phyloP scores from a whole-genome alignment of 2,329 filamentous ascomycete species.

The Cercospora sp. region DNA sequence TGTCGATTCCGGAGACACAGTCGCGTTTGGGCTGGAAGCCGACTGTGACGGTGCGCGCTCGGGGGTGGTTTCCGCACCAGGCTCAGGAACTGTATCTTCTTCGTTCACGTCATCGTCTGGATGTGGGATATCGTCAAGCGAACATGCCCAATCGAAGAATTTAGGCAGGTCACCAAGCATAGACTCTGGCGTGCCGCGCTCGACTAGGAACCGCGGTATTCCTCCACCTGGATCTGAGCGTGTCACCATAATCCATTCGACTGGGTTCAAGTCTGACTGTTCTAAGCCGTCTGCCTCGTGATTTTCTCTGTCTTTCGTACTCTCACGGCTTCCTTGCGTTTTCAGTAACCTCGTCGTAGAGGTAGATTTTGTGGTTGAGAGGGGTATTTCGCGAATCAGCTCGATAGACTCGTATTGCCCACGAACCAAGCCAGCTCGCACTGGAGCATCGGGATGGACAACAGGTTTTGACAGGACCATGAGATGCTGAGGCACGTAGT shows the following conservation, averaged over 20 bases:
- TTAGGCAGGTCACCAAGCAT: slow-evolving; percentile 78
- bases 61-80: background rate
- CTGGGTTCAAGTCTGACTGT: slow-evolving; percentile 60
- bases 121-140: slow-evolving; percentile 46
- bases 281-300: slow-evolving; percentile 33
- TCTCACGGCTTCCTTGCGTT: slow-evolving; percentile 21
- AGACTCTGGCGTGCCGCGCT: slow-evolving; percentile 77
- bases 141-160: slow-evolving; percentile 75
- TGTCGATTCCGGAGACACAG: background rate
- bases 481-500: slow-evolving; percentile 63
- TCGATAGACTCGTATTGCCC: slow-evolving; percentile 91
- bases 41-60: background rate
- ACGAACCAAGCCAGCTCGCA: slow-evolving; percentile 71
- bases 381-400: slow-evolving; percentile 78
- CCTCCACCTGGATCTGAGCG: slow-evolving; percentile 84
- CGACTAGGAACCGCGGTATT: slow-evolving; percentile 88
- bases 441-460: slow-evolving; percentile 70
- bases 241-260: slow-evolving; percentile 94
- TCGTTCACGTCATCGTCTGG: slow-evolving; percentile 40
- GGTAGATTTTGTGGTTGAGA: slow-evolving; percentile 44
- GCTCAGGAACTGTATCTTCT: slow-evolving; percentile 6
- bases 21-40: background rate
- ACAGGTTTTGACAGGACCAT: slow-evolving; percentile 88
- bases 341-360: slow-evolving; percentile 35
- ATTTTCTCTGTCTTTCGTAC: slow-evolving; percentile 40